phyloP scores from a whole-genome alignment of 345 rosid genomes.

The Lenwebbia sp. region DNA sequence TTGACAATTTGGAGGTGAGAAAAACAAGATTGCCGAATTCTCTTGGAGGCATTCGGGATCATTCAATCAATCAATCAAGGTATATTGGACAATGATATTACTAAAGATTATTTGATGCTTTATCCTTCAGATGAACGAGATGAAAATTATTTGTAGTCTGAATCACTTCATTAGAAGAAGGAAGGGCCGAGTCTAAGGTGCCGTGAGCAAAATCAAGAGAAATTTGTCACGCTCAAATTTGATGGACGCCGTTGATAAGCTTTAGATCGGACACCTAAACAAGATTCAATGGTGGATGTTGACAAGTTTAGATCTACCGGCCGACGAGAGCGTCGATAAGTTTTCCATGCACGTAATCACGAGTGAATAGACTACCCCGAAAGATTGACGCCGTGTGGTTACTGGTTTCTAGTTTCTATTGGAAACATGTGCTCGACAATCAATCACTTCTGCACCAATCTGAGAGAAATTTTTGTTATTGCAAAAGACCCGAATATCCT shows the following conservation, averaged over 20 bases:
- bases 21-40: no score
- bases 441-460: not conserved
- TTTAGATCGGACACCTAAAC: not conserved
- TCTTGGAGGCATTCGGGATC: no score
- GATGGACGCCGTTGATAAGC: not conserved
- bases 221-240: no score
- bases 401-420: not conserved
- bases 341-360: not conserved
- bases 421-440: not conserved
- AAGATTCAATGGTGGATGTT: not conserved
- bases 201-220: no score
- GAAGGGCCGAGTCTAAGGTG: no score
- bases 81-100: no score
- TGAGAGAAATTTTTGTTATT: not conserved
- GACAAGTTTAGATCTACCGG: not conserved
- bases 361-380: not conserved
- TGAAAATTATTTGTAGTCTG: no score
- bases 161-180: no score
- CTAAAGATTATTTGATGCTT: no score
- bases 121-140: no score
- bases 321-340: no score
- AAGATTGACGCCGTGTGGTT: not conserved
- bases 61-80: not conserved
- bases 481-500: fast-evolving
- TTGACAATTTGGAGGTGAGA: no score